Conservation (phyloP, 1,284 basidiomycete species). For the Microbotryomycetes sp. region DNA sequence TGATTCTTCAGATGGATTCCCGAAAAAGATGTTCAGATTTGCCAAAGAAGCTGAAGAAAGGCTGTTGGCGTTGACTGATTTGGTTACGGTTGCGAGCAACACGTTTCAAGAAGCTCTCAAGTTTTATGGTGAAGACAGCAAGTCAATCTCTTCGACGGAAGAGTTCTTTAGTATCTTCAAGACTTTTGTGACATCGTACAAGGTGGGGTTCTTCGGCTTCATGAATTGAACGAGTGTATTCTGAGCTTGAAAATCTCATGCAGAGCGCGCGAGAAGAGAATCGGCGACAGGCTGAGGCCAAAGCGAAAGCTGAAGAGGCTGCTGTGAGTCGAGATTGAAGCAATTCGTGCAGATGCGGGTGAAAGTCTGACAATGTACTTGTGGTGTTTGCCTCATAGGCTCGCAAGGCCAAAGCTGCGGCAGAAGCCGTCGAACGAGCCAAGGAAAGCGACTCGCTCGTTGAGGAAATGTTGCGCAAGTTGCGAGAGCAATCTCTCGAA, state of each 20-base stretch:
- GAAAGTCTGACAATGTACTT: too few species aligned
- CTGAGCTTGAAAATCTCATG: too few species aligned
- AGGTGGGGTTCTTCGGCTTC: conserved; percentile 49
- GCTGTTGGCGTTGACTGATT: conserved; percentile 73
- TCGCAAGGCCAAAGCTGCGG: conserved; percentile 24
- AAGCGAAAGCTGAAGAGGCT: conserved; percentile 11
- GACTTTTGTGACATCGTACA: conserved; percentile 86
- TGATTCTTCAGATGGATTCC: conserved; percentile 61
- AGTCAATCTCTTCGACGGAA: conserved; percentile 46
- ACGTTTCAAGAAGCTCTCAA: conserved; percentile 73
- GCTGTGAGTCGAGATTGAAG: too few species aligned
- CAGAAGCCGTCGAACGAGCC: conserved; percentile 16
- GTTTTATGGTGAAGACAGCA: conserved; percentile 87
- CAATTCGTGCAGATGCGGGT: too few species aligned
- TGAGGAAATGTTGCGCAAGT: conserved; percentile 25
- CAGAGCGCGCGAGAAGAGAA: conserved; percentile 28
- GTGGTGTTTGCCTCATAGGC: conserved; percentile 7
- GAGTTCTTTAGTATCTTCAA: conserved; percentile 95
- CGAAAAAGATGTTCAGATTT: conserved; percentile 83
- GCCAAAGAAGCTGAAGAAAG: conserved; percentile 63
- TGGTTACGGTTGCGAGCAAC: conserved; percentile 72
- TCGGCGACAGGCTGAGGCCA: conserved; percentile 12
- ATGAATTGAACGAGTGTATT: neutral
- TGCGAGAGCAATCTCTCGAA: conserved; percentile 23
- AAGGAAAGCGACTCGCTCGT: conserved; percentile 24